A percentile compares a stretch with the other conserved stretches of the same genome.
Conservation (phyloP, 176 grass and related monocot species). For the Leersia perrieri region DNA sequence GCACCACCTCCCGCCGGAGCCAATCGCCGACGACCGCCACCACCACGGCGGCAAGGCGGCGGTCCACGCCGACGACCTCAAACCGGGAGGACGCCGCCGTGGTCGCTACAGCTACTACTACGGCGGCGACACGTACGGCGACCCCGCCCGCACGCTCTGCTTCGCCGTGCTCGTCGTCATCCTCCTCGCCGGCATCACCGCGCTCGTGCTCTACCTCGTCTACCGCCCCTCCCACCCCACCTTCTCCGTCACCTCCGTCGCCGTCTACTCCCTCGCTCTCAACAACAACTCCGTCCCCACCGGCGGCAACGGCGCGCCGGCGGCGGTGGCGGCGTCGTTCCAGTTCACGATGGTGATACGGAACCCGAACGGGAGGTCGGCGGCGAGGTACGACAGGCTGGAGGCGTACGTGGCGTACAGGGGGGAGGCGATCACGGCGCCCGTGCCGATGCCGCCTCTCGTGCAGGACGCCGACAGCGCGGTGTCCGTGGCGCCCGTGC, state of each 20-base stretch:
- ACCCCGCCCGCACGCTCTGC: constrained; percentile 18
- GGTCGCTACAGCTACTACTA: constrained; percentile 8
- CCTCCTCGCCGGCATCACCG: constrained; percentile 33
- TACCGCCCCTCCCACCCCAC: constrained; percentile 52
- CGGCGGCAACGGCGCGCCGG: background rate
- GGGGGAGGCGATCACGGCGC: constrained; percentile 57
- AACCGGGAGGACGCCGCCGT: constrained; percentile 14
- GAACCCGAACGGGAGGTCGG: constrained; percentile 56
- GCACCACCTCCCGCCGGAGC: constrained; percentile 49
- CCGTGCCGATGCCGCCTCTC: constrained; percentile 54
- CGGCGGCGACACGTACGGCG: background rate
- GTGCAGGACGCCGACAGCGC: constrained; percentile 47
- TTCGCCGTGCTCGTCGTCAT: constrained; percentile 22
- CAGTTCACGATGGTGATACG: constrained; percentile 70
- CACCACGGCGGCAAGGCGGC: constrained; percentile 3
- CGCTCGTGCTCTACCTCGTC: constrained; percentile 65
- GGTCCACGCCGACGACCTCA: constrained; percentile 34
- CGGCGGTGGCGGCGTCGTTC: constrained; percentile 47
- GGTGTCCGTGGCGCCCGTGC: constrained; percentile 43
- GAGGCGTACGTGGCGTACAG: constrained; percentile 62
- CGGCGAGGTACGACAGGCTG: constrained; percentile 68
- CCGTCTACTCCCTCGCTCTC: constrained; percentile 55
- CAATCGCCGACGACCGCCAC: background rate
- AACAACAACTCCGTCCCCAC: no score
- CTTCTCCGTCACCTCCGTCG: constrained; percentile 55